Conservation (phyloP, 2,329 filamentous ascomycete genomes). For the Hypoxylon rubiginosum region DNA sequence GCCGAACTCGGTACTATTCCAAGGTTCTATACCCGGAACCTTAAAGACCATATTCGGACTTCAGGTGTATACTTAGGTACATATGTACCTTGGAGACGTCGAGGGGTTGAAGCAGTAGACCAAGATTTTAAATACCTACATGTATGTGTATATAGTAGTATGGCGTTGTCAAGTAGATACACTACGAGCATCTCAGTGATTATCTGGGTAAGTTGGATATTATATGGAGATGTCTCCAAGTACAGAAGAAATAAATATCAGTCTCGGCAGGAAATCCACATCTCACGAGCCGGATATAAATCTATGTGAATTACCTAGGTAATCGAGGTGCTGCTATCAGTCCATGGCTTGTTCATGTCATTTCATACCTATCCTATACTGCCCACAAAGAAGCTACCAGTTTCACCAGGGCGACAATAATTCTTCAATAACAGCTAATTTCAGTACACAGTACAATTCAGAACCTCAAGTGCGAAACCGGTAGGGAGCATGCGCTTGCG, state of each 20-base stretch:
- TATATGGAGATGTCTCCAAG: background rate
- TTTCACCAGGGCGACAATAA: background rate
- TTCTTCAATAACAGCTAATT: too few species aligned
- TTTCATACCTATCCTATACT: background rate
- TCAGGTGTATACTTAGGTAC: background rate
- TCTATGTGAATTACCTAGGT: too few species aligned
- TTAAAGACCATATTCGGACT: background rate
- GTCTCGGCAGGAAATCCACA: too few species aligned
- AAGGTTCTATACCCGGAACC: slow-evolving; percentile 2
- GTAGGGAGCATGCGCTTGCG: too few species aligned
- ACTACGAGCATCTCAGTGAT: background rate
- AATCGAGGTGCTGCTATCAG: too few species aligned
- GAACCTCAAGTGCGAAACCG: too few species aligned
- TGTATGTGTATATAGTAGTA: background rate
- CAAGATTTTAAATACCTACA: background rate
- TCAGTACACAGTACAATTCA: too few species aligned
- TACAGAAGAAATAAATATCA: too few species aligned
- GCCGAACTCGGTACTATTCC: slow-evolving; percentile 20
- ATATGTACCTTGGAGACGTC: too few species aligned
- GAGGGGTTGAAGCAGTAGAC: background rate
- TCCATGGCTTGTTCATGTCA: too few species aligned
- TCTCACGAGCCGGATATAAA: too few species aligned
- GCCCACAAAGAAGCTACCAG: background rate
- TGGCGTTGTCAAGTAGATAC: background rate
- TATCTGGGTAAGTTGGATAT: background rate